These are phyloP conservation scores for Eucalyptus marginata DNA, from an alignment of 345 rosid species.

Conservation along the genomic window DNA sequence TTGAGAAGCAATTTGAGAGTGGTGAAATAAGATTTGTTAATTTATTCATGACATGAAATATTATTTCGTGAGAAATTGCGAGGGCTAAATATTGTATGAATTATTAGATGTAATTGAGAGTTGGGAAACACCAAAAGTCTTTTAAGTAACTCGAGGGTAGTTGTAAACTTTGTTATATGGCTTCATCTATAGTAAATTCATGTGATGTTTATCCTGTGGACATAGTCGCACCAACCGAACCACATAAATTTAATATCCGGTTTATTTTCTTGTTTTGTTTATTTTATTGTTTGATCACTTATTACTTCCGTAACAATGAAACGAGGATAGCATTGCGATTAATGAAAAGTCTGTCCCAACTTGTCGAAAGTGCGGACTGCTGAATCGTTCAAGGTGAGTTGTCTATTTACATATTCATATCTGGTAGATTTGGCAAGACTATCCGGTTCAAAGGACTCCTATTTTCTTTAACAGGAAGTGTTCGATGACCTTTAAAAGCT, in stretches of 20 bases:
- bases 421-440: background rate
- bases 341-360: background rate
- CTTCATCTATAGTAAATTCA: background rate
- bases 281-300: background rate
- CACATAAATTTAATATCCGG: background rate
- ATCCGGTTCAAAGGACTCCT: background rate
- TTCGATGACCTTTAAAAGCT: background rate
- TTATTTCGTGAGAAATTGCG: background rate
- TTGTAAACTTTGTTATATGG: background rate
- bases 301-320: background rate
- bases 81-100: background rate
- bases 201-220: background rate
- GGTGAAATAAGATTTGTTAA: background rate
- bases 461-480: background rate
- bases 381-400: background rate
- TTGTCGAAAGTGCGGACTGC: background rate
- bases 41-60: background rate
- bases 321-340: background rate
- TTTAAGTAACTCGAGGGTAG: background rate
- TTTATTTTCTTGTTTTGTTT: background rate
- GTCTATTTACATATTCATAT: background rate
- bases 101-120: background rate
- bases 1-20: background rate
- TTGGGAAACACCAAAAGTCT: accelerated
- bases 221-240: accelerated